phyloP scores from a whole-genome alignment of 140 eudicot species.

The Erigeron philadelphicus region DNA sequence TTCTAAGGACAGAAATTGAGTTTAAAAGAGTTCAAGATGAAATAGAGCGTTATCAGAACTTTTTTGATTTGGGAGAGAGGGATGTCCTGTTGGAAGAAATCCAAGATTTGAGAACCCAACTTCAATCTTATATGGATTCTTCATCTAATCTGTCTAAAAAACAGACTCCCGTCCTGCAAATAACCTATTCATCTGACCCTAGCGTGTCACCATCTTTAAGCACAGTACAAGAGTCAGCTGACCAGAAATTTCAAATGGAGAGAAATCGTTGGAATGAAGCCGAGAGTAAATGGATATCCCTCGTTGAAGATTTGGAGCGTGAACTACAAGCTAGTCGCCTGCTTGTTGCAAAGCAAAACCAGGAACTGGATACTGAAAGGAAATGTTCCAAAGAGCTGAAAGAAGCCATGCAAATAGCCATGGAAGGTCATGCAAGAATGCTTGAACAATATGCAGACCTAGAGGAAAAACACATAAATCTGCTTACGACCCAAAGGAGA shows the following conservation, averaged over 20 bases:
- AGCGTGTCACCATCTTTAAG: constrained; percentile 37
- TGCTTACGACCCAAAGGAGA: constrained; percentile 65
- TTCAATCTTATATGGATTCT: constrained; percentile 58
- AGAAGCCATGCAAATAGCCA: constrained; percentile 92
- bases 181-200: constrained; percentile 54
- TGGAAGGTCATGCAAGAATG: constrained; percentile 93
- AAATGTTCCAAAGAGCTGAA: constrained; percentile 84
- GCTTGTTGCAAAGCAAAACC: constrained; percentile 54
- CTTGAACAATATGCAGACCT: constrained; percentile 91
- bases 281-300: constrained; percentile 77
- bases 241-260: constrained; percentile 32
- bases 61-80: constrained; percentile 85
- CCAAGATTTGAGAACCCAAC: constrained; percentile 70
- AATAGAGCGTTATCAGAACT: constrained; percentile 61
- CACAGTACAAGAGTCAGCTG: constrained; percentile 45
- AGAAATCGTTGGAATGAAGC: constrained; percentile 50
- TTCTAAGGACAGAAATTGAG: constrained; percentile 63
- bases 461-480: constrained; percentile 70
- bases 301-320: constrained; percentile 58
- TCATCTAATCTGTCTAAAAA: constrained; percentile 34
- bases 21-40: constrained; percentile 70
- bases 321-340: constrained; percentile 57
- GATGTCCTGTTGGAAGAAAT: constrained; percentile 82
- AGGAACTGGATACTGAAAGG: constrained; percentile 60
- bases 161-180: constrained; percentile 36